phyloP scores from a whole-genome alignment of 257 asterid genomes.

The Ophiorrhiza pumila region DNA sequence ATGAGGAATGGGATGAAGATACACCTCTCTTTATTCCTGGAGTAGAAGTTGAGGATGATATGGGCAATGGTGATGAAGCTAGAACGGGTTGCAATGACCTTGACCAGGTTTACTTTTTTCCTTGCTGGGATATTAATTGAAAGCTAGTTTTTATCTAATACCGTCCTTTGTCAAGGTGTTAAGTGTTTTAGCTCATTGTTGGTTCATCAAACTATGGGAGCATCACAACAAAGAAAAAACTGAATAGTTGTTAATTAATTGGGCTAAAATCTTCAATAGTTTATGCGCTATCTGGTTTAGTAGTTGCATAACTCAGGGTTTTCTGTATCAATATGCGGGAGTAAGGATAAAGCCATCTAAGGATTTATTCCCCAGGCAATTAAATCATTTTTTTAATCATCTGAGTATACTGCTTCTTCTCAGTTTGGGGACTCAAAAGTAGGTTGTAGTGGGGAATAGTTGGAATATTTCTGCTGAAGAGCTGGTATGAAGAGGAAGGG shows the following conservation, averaged over 20 bases:
- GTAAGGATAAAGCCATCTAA: not conserved
- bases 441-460: not conserved
- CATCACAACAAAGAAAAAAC: not conserved
- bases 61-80: constrained; percentile 66
- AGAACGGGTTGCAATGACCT: constrained; percentile 42
- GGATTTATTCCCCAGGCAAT: too few relatives aligned
- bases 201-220: not conserved
- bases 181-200: not conserved
- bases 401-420: not conserved
- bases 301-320: not conserved
- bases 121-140: not conserved
- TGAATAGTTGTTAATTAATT: not conserved
- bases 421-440: not conserved
- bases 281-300: not conserved
- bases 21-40: constrained; percentile 56
- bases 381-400: too few relatives aligned
- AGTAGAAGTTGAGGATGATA: constrained; percentile 68
- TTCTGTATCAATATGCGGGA: not conserved
- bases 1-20: constrained; percentile 94
- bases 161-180: not conserved
- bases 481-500: not conserved
- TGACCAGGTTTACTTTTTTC: constrained; percentile 55
- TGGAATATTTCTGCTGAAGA: not conserved
- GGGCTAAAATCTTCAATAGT: not conserved
- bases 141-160: not conserved